These are phyloP conservation scores for Aspergillus sergii DNA, from an alignment of 2,329 filamentous ascomycete genomes.

Conservation along the genomic window DNA sequence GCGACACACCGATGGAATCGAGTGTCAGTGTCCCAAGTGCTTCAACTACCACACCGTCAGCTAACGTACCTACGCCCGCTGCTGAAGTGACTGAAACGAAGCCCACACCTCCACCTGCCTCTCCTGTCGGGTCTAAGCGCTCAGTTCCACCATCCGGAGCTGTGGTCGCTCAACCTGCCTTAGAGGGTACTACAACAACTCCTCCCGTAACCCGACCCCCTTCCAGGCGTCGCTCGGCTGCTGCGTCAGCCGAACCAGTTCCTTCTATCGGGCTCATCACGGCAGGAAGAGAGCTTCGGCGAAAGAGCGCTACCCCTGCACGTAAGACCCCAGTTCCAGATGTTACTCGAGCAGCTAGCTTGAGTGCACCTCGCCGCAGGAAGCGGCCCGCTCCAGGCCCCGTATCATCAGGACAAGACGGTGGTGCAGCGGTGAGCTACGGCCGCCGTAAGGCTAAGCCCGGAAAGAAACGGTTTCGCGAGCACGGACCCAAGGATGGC, in stretches of 20 bases:
- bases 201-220: conserved; percentile 37
- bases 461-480: conserved; percentile 44
- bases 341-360: conserved; percentile 40
- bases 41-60: conserved; percentile 42
- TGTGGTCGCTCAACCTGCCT: neutral
- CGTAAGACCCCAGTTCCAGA: conserved; percentile 46
- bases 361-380: conserved; percentile 48
- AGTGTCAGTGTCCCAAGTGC: conserved; percentile 34
- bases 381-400: conserved; percentile 64
- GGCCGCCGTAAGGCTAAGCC: conserved; percentile 61
- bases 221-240: conserved; percentile 35
- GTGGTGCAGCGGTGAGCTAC: conserved; percentile 63
- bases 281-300: conserved; percentile 38
- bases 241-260: conserved; percentile 31
- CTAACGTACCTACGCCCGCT: conserved; percentile 33
- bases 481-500: conserved; percentile 36
- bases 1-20: conserved; percentile 31
- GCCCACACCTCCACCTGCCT: conserved; percentile 21
- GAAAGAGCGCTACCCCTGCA: conserved; percentile 46
- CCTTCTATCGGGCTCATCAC: conserved; percentile 14
- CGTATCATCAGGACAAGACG: conserved; percentile 59
- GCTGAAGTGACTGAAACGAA: conserved; percentile 23
- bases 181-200: conserved; percentile 19
- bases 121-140: conserved; percentile 27
- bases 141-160: conserved; percentile 18